Evolutionary conservation across 805 yeast species (phyloP), one percentile per base, ranked within the genome.

Genomic region (Metschnikowia corniflorae): DNA sequence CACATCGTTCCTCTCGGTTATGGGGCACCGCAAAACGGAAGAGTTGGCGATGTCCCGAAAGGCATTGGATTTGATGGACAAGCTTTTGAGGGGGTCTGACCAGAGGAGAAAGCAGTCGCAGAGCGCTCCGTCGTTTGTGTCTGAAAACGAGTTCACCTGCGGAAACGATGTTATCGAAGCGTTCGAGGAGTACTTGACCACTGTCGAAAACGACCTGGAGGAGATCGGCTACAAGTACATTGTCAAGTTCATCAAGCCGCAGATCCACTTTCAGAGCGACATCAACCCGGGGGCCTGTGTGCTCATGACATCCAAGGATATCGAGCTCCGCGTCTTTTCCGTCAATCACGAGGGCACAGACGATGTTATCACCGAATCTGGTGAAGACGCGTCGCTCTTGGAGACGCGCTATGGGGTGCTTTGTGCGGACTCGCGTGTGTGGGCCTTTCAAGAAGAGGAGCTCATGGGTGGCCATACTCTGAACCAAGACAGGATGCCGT

Each of bases 201-300:
- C 54, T 5, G 55, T 71, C 2, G 45, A 59, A 6, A 57, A 61
- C 1, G 62, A 58, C 2, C 55, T 61, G 28, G 67, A 70, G 25
- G 73, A 75, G 55, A 50, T 62, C 38, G 68, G 58, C 49, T 77
- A 80, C 35, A 76, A 83, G 28, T 83, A 78, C 53, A 64, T 80
- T 43, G 69, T 89, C 20, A 79, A 79, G 41, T 66, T 91, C 28
- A 65, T 82, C 5, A 76, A 86, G 18, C 96, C 97, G 0, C 96
- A 91, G 57, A 76, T 88, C 31, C 97, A 89, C 54, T 50, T 77
- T 16, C 61, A 67, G 8, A 68, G 77, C 15, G 70, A 69, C 10
- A 57, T 60, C 14, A 75, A 70, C 31, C 67, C 65, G 1, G 60
- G 70, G 10, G 62, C 75, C 1, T 74, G 80, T 39, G 67, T 75